Evolutionary conservation across 805 yeast genomes (phyloP).

Genomic region (Debaryomyces castellii): DNA sequence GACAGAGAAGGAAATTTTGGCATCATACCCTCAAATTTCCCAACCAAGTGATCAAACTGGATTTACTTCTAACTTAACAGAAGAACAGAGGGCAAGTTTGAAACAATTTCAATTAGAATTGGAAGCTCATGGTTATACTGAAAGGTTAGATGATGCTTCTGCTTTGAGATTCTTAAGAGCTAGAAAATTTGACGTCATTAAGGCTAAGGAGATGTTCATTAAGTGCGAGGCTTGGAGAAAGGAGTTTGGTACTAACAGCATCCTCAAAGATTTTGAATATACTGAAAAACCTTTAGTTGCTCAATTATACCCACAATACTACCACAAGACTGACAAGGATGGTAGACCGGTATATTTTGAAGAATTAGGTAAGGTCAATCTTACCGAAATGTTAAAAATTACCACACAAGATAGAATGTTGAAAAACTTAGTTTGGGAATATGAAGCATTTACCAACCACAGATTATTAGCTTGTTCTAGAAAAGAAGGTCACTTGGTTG

Average conservation of each 20-base stretch:
- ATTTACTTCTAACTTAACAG: constrained; percentile 75
- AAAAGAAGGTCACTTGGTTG: constrained; percentile 71
- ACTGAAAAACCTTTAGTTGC: constrained; percentile 92
- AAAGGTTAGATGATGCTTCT: constrained; percentile 84
- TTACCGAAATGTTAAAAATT: constrained; percentile 87
- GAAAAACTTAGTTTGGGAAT: constrained; percentile 95
- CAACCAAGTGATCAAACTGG: constrained; percentile 69
- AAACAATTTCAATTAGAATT: constrained; percentile 58
- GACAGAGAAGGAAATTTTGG: constrained; percentile 39
- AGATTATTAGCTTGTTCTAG: constrained; percentile 96
- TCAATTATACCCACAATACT: constrained; percentile 90
- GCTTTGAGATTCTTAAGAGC: constrained; percentile 87
- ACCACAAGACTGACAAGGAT: constrained; percentile 94
- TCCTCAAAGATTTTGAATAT: constrained; percentile 84
- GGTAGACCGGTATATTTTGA: constrained; percentile 96
- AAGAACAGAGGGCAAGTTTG: constrained; percentile 62
- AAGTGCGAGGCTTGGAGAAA: constrained; percentile 91
- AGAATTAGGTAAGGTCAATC: constrained; percentile 88
- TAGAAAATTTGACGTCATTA: constrained; percentile 82
- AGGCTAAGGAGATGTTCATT: constrained; percentile 78
- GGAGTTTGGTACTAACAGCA: constrained; percentile 82
- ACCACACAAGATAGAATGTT: constrained; percentile 96
- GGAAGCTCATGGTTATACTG: constrained; percentile 62
- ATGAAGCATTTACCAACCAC: constrained; percentile 80
- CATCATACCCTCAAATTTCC: constrained; percentile 69